Percentiles rank a stretch among this genome's conserved stretches.
These are phyloP conservation scores for Paramecium sonneborni DNA, from an alignment of 73 alveolate species.

Conservation along the genomic window DNA sequence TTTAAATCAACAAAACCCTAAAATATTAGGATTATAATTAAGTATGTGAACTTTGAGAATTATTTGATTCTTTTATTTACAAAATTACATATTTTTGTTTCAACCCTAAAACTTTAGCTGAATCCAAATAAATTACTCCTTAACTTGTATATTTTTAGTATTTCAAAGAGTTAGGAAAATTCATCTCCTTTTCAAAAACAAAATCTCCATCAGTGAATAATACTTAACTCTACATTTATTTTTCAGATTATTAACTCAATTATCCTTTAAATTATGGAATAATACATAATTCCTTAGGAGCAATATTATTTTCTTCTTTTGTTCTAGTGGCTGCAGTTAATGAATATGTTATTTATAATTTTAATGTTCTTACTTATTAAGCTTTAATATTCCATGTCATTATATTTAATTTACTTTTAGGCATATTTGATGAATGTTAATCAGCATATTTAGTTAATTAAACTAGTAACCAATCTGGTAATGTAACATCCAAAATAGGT, in stretches of 20 bases:
- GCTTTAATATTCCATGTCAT: neutral
- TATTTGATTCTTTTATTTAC: neutral
- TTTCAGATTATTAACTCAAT: neutral
- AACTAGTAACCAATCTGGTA: neutral
- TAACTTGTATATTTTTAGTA: neutral
- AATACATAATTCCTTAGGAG: constrained; percentile 4
- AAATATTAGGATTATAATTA: neutral
- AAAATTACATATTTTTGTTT: neutral
- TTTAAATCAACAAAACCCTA: neutral
- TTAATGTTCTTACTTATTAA: neutral
- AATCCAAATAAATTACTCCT: neutral
- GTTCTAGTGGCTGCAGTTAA: neutral
- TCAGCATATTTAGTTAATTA: constrained; percentile 47
- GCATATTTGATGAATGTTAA: neutral
- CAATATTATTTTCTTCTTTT: neutral
- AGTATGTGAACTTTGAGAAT: neutral
- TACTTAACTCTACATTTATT: neutral
- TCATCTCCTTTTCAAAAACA: neutral
- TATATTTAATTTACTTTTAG: neutral
- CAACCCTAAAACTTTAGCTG: neutral
- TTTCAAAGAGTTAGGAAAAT: neutral
- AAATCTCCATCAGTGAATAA: neutral
- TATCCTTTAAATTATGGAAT: constrained; percentile 52
- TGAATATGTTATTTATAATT: neutral
- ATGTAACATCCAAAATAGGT: constrained; percentile 26